phyloP scores from a whole-genome alignment of 148 eudicot genomes.

The Rhododendron simsii region DNA sequence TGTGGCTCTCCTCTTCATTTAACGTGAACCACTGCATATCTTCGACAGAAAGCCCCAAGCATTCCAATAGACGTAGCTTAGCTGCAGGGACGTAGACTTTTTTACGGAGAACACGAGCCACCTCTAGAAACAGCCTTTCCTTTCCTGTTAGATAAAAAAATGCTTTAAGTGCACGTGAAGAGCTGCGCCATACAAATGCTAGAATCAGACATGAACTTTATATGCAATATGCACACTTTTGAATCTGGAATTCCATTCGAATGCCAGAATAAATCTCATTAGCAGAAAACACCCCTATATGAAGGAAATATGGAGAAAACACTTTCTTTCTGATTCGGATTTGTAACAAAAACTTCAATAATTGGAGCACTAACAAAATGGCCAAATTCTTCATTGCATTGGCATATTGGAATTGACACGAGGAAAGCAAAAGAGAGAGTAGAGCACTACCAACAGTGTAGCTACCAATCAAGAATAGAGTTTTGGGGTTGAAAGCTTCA shows the following conservation, averaged over 20 bases:
- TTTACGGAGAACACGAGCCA: conserved; percentile 68
- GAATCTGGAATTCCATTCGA: not conserved
- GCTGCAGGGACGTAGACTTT: conserved; percentile 73
- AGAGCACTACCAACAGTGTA: conserved; percentile 72
- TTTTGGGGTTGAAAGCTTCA: conserved; percentile 85
- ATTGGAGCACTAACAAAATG: not conserved
- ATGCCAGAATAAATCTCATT: not conserved
- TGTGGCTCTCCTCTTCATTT: conserved; percentile 80
- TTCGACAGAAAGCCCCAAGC: conserved; percentile 66
- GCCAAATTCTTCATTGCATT: not conserved
- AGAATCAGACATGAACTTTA: not conserved
- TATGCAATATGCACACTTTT: not conserved
- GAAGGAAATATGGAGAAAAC: not conserved
- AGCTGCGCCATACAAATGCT: not conserved
- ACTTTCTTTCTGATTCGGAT: not conserved
- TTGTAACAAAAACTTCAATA: not conserved
- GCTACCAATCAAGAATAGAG: conserved; percentile 91
- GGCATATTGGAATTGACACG: not conserved
- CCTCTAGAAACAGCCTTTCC: conserved; percentile 85
- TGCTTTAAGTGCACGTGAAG: not conserved
- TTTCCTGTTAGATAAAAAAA: conserved; percentile 47
- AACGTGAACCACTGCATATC: conserved; percentile 82
- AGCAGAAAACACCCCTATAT: not conserved
- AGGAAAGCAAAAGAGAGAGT: conserved; percentile 10
- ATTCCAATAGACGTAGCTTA: conserved; percentile 76